These are phyloP conservation scores for Massospora cicadina DNA, from an alignment of 371 early-diverging fungal genomes.

Conservation along the genomic window DNA sequence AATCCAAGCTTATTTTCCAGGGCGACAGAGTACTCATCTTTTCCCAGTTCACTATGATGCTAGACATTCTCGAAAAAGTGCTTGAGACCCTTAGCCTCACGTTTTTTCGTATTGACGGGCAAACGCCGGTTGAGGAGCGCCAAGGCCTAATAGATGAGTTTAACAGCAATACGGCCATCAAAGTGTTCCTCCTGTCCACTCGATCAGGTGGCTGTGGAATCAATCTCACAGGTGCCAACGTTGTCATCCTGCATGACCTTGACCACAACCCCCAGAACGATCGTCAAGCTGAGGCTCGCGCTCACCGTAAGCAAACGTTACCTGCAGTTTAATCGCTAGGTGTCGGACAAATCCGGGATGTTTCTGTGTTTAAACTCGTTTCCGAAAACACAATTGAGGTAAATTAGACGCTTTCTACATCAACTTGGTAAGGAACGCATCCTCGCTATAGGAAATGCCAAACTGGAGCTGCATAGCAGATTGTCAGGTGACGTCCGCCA, in stretches of 20 bases:
- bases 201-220: conserved; percentile 93
- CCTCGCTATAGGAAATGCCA: not conserved
- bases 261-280: conserved; percentile 98
- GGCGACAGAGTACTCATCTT: conserved; percentile 89
- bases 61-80: conserved; percentile 72
- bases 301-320: conserved; percentile 48
- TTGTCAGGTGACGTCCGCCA: not conserved
- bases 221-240: conserved; percentile 88
- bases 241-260: conserved; percentile 81
- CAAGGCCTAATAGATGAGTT: conserved; percentile 39
- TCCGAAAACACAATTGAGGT: conserved; percentile 49
- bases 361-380: conserved; percentile 58
- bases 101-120: conserved; percentile 81
- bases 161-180: conserved; percentile 31
- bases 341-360: conserved; percentile 80
- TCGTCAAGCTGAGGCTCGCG: conserved; percentile 92
- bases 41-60: conserved; percentile 74
- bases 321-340: conserved; percentile 19
- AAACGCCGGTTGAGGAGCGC: conserved; percentile 58
- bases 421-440: not conserved
- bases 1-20: not conserved
- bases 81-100: conserved; percentile 25
- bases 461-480: not conserved
- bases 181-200: conserved; percentile 90
- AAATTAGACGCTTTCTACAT: not conserved